Conservation (phyloP, 2,329 filamentous ascomycete species). For the Paracamarosporium sp. region DNA sequence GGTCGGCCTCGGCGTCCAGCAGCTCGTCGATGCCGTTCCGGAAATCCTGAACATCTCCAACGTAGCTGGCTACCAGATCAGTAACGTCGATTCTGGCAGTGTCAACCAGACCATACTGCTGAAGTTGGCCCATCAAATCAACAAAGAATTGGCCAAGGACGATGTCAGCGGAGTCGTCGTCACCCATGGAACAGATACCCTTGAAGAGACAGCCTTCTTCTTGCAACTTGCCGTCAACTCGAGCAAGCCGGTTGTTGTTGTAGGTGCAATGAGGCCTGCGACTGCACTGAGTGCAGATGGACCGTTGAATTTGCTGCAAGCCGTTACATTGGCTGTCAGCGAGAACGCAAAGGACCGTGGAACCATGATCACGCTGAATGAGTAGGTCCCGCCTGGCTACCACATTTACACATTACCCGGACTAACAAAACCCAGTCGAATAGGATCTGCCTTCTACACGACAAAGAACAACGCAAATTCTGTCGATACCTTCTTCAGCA, state of each 20-base stretch:
- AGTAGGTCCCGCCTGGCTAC: slow-evolving; percentile 38
- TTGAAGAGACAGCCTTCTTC: slow-evolving; percentile 71
- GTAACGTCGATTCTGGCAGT: slow-evolving; percentile 12
- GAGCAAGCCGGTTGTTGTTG: slow-evolving; percentile 65
- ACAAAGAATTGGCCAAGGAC: slow-evolving; percentile 55
- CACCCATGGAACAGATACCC: slow-evolving; percentile 70
- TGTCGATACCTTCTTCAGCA: slow-evolving; percentile 67
- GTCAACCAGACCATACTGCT: slow-evolving; percentile 59
- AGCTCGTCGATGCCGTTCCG: slow-evolving; percentile 63
- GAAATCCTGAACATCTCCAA: slow-evolving; percentile 59
- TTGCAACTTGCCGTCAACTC: slow-evolving; percentile 64
- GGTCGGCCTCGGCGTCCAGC: slow-evolving; percentile 57
- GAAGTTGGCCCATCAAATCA: slow-evolving; percentile 57
- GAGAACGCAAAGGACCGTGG: slow-evolving; percentile 58
- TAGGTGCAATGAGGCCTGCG: slow-evolving; percentile 69
- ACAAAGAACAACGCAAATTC: slow-evolving; percentile 70
- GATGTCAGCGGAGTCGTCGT: slow-evolving; percentile 60
- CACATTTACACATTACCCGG: background rate
- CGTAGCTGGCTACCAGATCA: slow-evolving; percentile 21
- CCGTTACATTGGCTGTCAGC: slow-evolving; percentile 62
- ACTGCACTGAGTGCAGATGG: slow-evolving; percentile 69
- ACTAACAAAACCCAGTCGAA: slow-evolving; percentile 46
- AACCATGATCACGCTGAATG: slow-evolving; percentile 67
- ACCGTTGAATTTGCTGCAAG: slow-evolving; percentile 67
- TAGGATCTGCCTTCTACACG: slow-evolving; percentile 63